Percentiles rank a stretch among this genome's conserved stretches.
phyloP scores from a whole-genome alignment of 768 basidiomycete species.

The Mycena maculata region DNA sequence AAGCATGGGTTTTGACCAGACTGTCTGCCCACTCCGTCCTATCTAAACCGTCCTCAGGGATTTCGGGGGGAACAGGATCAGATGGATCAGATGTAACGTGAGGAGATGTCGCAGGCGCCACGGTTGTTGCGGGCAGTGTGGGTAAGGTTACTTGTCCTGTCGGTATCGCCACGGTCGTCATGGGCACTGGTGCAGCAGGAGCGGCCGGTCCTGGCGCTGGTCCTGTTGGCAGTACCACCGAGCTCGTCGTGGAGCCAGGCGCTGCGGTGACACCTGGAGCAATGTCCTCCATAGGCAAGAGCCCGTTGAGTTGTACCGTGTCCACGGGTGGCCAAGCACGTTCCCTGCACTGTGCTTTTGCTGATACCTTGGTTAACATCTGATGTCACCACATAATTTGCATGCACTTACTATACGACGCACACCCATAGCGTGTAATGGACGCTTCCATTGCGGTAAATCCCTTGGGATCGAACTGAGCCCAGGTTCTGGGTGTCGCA shows the following conservation, averaged over 20 bases:
- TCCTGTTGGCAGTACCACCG: neutral
- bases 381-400: too few species aligned
- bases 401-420: neutral
- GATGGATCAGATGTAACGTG: too few species aligned
- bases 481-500: neutral
- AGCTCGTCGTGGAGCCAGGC: neutral
- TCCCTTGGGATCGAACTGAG: neutral
- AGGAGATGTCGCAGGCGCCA: too few species aligned
- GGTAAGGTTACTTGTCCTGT: too few species aligned
- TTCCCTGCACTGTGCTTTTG: neutral
- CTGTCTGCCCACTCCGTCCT: neutral
- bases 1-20: neutral
- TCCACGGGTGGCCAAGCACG: constrained; percentile 1
- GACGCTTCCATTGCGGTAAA: neutral
- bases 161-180: too few species aligned
- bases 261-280: too few species aligned
- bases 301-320: neutral
- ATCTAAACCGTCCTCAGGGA: neutral
- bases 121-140: too few species aligned
- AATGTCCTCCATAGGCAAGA: too few species aligned
- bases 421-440: neutral
- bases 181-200: too few species aligned
- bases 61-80: too few species aligned
- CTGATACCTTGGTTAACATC: too few species aligned
- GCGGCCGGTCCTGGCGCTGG: too few species aligned